These are phyloP conservation scores for Albugo candida DNA, from an alignment of 352 stramenopile species.

Conservation along the genomic window DNA sequence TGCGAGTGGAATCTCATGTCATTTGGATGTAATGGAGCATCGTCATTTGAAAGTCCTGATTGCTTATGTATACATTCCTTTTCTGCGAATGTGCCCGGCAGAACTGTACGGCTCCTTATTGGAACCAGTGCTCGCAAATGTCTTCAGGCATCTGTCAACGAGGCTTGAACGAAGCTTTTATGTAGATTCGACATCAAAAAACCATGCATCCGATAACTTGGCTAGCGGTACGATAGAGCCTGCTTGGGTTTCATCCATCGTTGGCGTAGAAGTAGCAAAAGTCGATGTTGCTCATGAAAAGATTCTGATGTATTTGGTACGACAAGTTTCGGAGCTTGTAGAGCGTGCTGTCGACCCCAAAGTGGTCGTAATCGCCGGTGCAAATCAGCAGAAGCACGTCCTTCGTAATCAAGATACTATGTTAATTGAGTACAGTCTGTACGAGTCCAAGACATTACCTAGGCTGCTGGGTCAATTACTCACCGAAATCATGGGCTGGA, in stretches of 20 bases:
- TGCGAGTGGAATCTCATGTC: conserved; percentile 37
- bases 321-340: conserved; percentile 50
- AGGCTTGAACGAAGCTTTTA: conserved; percentile 23
- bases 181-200: conserved; percentile 6
- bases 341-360: conserved; percentile 53
- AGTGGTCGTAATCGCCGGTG: conserved; percentile 44
- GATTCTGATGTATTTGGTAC: conserved; percentile 46
- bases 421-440: conserved; percentile 41
- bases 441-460: conserved; percentile 20
- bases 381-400: conserved; percentile 57
- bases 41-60: conserved; percentile 44
- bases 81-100: conserved; percentile 44
- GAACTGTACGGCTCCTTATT: conserved; percentile 36
- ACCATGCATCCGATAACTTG: not conserved
- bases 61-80: conserved; percentile 50
- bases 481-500: conserved; percentile 42
- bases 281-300: conserved; percentile 47
- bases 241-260: conserved; percentile 26
- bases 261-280: conserved; percentile 46
- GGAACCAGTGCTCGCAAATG: conserved; percentile 27
- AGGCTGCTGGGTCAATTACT: conserved; percentile 29
- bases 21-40: conserved; percentile 49
- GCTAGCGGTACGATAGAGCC: conserved; percentile 2
- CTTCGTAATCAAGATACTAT: conserved; percentile 32
- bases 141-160: conserved; percentile 39